A percentile compares a stretch with the other conserved stretches of the same genome.
Conservation (phyloP, 495 filamentous ascomycete species). For the Penicillium waksmanii region DNA sequence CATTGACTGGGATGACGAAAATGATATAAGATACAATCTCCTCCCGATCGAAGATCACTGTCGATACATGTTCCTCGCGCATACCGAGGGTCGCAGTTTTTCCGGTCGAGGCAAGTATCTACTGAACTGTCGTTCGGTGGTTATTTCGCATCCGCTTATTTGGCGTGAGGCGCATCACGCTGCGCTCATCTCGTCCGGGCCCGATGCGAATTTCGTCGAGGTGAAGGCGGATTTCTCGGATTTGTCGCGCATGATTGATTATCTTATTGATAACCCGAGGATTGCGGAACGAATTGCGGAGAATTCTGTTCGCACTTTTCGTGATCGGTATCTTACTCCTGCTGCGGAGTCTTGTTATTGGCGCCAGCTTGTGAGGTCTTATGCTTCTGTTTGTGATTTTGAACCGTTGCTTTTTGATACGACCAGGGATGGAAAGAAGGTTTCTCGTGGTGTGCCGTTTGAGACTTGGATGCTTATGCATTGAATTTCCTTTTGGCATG, state of each 20-base stretch:
- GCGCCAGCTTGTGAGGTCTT: conserved; percentile 55
- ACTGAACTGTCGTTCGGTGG: conserved; percentile 61
- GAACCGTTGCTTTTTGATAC: conserved; percentile 41
- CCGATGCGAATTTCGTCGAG: conserved; percentile 63
- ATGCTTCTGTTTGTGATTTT: conserved; percentile 48
- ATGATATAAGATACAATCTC: conserved; percentile 40
- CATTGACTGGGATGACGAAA: conserved; percentile 51
- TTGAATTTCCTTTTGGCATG: conserved; percentile 11
- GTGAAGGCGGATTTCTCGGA: conserved; percentile 59
- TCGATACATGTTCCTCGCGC: conserved; percentile 59
- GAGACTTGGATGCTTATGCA: conserved; percentile 44
- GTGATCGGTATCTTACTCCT: conserved; percentile 62
- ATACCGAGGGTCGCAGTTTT: conserved; percentile 61
- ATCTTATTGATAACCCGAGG: conserved; percentile 50
- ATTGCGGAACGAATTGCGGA: conserved; percentile 59
- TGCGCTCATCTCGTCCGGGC: conserved; percentile 46
- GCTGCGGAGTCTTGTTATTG: conserved; percentile 66
- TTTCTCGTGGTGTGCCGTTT: conserved; percentile 39
- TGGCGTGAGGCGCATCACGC: conserved; percentile 49
- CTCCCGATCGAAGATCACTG: conserved; percentile 62
- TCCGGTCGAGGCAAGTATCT: conserved; percentile 64
- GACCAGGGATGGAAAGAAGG: conserved; percentile 31
- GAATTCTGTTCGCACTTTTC: conserved; percentile 56
- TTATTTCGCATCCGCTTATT: conserved; percentile 49
- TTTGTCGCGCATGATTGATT: conserved; percentile 55